phyloP scores from a whole-genome alignment of 2,329 filamentous ascomycete genomes.

The Xylariaceae sp. region DNA sequence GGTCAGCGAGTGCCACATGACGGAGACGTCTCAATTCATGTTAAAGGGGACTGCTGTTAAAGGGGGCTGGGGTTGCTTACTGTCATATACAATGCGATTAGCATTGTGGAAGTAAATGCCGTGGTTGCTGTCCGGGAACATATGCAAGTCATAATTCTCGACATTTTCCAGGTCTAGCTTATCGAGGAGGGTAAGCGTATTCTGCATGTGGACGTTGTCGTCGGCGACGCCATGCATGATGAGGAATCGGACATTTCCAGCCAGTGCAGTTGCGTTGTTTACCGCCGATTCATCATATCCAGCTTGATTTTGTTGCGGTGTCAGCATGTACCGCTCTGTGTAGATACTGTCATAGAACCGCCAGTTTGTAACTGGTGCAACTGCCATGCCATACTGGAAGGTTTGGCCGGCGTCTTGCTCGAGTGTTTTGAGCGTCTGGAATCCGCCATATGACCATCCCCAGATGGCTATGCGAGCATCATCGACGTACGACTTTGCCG shows the following conservation, averaged over 20 bases:
- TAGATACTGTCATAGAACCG: slow-evolving; percentile 91
- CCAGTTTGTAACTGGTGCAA: slow-evolving; percentile 98
- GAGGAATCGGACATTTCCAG: slow-evolving; percentile 76
- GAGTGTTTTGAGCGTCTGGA: slow-evolving; percentile 89
- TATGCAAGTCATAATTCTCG: slow-evolving; percentile 92
- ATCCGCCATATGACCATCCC: slow-evolving; percentile 98
- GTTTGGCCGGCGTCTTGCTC: slow-evolving; percentile 85
- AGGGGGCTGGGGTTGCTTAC: slow-evolving; percentile 47
- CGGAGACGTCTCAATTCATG: neutral
- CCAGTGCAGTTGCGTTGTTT: slow-evolving; percentile 65
- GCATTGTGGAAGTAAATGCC: slow-evolving; percentile 93
- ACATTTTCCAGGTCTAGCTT: slow-evolving; percentile 73
- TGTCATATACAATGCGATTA: slow-evolving; percentile 85
- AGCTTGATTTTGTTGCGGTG: slow-evolving; percentile 69
- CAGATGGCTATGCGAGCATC: slow-evolving; percentile 79
- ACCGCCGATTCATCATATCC: slow-evolving; percentile 77
- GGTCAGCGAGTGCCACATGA: slow-evolving; percentile 29
- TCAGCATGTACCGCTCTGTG: slow-evolving; percentile 96
- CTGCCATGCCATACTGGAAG: slow-evolving; percentile 95
- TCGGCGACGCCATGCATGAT: slow-evolving; percentile 96
- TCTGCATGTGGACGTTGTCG: slow-evolving; percentile 97
- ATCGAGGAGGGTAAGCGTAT: slow-evolving; percentile 81
- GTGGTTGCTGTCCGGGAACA: slow-evolving; percentile 95
- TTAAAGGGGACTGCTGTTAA: too few species aligned
- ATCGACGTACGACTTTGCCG: slow-evolving; percentile 76